Evolutionary conservation across 2,329 filamentous ascomycete genomes (phyloP), one percentile per base, ranked within the genome.

Genomic region (Diplodia intermedia): DNA sequence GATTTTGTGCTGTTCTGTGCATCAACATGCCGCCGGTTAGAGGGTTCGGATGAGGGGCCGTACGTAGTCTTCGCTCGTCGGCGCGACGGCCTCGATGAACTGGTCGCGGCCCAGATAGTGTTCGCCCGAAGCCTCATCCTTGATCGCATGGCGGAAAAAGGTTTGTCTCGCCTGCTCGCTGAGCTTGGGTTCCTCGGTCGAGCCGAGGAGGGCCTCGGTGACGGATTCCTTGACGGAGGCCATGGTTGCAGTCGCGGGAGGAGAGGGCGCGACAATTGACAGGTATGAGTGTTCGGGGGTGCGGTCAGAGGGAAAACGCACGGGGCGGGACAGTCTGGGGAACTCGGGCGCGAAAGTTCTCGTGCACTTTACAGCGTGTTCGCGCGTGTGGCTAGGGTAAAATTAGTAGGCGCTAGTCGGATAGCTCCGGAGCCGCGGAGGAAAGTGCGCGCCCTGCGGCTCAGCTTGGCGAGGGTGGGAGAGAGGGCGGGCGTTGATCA

Each of bases 61-160:
- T 83, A 97, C 94, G 82, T 95, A 98, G 83, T 98, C 93, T 81
- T 97, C 93, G 69, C 89, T 85, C 57, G 86, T 86, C 5, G 95
- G 95, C 73, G 93, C 94, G 82, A 99, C 89, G 33, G 94, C 94
- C 75, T 94, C 86, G 74, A 97, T 88, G 79, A 99, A 99, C 78
- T 96, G 88, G n/a, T 94, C 88, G 70, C 91, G 88, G 55, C 86
- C 89, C 87, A 99, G 91, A 77, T 87, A 93, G 68, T 89, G 84
- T 75, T 97, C 92, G 69, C 91, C 94, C 11, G 89, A 86, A 73
- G 88, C 85, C 69, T 90, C 84, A 76, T 97, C 92, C 78, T 90
- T 91, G 75, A 86, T 82, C 50, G 95, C 92, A 83, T 94, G 85
- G 76, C 87, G 87, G 73, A 89, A 81, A 81, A 98, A 99, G 70